phyloP scores from a whole-genome alignment of 2,329 filamentous ascomycete species.

The Cryoendolithus antarcticus region DNA sequence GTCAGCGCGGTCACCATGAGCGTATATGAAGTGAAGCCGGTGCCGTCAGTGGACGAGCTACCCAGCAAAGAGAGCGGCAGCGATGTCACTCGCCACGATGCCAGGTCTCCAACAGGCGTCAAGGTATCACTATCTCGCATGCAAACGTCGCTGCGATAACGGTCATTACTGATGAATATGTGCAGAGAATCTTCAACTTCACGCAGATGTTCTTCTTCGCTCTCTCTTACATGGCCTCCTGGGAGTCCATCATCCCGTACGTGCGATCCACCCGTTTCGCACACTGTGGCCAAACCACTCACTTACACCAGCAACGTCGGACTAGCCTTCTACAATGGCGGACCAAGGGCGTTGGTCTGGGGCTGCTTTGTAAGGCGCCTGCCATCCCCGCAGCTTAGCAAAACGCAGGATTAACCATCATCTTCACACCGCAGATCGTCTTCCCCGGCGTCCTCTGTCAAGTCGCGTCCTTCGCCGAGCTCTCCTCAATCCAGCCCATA shows the following conservation, averaged over 20 bases:
- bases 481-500: slow-evolving; percentile 15
- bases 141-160: no score
- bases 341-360: slow-evolving; percentile 14
- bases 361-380: slow-evolving; percentile 4
- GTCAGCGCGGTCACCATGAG: no score
- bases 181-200: slow-evolving; percentile 14
- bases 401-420: no score
- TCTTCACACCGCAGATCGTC: slow-evolving; percentile 9
- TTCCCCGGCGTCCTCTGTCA: slow-evolving; percentile 13
- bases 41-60: no score
- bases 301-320: slow-evolving; percentile 9
- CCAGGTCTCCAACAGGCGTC: no score
- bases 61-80: no score
- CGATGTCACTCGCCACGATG: no score
- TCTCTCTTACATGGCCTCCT: slow-evolving; percentile 15
- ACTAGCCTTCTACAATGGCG: slow-evolving; percentile 14
- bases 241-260: slow-evolving; percentile 12
- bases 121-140: no score
- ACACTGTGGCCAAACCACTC: neutral
- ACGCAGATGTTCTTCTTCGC: slow-evolving; percentile 14
- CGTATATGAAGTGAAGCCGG: no score
- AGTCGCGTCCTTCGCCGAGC: slow-evolving; percentile 14
- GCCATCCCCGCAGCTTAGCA: no score
- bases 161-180: no score
- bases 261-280: neutral